Conservation (phyloP, 2,329 filamentous ascomycete genomes). For the Paecilomyces formosus region DNA sequence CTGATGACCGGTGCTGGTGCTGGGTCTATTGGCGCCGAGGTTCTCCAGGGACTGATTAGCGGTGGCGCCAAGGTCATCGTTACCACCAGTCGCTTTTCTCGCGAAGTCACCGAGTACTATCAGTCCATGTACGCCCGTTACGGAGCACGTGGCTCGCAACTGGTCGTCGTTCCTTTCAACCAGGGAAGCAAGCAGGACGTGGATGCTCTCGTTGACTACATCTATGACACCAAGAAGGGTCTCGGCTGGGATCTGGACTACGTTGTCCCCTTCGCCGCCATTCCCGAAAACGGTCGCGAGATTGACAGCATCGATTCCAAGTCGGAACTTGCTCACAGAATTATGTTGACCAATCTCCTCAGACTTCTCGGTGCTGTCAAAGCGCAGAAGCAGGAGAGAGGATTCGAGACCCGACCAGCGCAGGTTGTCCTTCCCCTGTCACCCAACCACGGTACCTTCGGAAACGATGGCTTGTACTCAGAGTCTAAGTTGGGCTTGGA, state of each 20-base stretch:
- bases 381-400: slow-evolving; percentile 75
- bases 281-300: slow-evolving; percentile 94
- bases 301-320: slow-evolving; percentile 96
- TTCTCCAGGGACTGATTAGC: slow-evolving; percentile 89
- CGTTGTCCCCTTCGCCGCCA: slow-evolving; percentile 92
- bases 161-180: slow-evolving; percentile 98
- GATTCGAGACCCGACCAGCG: slow-evolving; percentile 89
- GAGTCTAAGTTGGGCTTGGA: slow-evolving; percentile 96
- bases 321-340: slow-evolving; percentile 94
- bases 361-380: slow-evolving; percentile 88
- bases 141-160: slow-evolving; percentile 86
- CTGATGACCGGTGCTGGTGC: slow-evolving; percentile 98
- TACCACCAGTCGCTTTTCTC: slow-evolving; percentile 92
- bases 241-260: slow-evolving; percentile 98
- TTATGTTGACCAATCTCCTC: slow-evolving; percentile 96
- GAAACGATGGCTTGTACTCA: slow-evolving; percentile 94
- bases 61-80: slow-evolving; percentile 96
- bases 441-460: slow-evolving; percentile 97
- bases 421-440: slow-evolving; percentile 95
- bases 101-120: slow-evolving; percentile 98
- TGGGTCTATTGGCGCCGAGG: slow-evolving; percentile 94
- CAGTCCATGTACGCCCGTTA: slow-evolving; percentile 96
- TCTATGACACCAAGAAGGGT: slow-evolving; percentile 92
- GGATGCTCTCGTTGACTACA: slow-evolving; percentile 87
- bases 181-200: slow-evolving; percentile 98